Evolutionary conservation across 805 yeast genomes (phyloP).

Genomic region (Candida multigemmis): DNA sequence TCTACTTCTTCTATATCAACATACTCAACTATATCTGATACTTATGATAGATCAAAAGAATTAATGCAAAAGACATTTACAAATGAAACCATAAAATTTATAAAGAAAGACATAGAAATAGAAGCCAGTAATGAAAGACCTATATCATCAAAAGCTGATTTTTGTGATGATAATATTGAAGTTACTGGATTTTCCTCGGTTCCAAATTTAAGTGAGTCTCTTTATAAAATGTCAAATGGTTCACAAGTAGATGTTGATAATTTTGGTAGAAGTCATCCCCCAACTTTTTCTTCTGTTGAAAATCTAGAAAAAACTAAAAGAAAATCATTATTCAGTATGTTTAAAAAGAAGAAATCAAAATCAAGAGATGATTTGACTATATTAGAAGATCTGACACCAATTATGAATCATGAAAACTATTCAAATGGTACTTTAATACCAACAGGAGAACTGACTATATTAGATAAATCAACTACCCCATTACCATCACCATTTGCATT

Average conservation of each 20-base stretch:
- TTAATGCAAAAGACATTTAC: not conserved
- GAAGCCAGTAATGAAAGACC: constrained; percentile 9
- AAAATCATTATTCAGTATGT: constrained; percentile 25
- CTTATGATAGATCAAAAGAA: not conserved
- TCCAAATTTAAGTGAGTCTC: not conserved
- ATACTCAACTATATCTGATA: constrained; percentile 3
- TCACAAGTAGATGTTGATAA: constrained; percentile 30
- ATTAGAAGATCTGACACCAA: constrained; percentile 1
- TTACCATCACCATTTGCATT: constrained; percentile 37
- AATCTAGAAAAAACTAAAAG: constrained; percentile 7
- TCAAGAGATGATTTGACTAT: not conserved
- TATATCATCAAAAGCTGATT: constrained; percentile 12
- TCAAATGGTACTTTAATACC: not conserved
- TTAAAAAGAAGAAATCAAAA: constrained; percentile 19
- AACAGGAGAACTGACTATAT: too few species aligned
- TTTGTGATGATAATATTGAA: constrained; percentile 5
- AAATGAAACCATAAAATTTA: not conserved
- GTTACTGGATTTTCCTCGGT: constrained; percentile 1
- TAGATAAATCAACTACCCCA: too few species aligned
- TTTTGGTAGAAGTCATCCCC: constrained; percentile 30
- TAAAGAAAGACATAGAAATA: not conserved
- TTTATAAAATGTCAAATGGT: constrained; percentile 16
- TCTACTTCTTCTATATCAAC: constrained; percentile 7
- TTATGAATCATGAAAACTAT: too few species aligned
- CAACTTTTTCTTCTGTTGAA: constrained; percentile 15